These are phyloP conservation scores for Fusarium albosuccineum DNA, from an alignment of 2,329 filamentous ascomycete species.

Conservation along the genomic window DNA sequence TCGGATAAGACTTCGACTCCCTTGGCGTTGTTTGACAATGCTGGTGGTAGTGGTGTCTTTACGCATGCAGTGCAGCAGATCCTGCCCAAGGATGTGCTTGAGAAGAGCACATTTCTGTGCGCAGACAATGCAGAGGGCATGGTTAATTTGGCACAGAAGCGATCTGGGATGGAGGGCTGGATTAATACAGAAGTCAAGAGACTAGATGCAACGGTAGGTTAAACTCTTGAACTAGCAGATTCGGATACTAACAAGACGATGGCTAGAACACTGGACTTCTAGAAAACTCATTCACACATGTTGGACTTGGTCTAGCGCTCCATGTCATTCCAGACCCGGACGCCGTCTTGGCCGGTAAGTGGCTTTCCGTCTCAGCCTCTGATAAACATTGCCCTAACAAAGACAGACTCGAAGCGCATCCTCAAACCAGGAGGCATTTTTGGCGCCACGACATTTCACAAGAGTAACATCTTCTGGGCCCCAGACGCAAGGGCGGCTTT, in stretches of 20 bases:
- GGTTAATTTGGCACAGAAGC: conserved; percentile 55
- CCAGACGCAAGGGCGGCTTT: conserved; percentile 56
- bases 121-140: conserved; percentile 61
- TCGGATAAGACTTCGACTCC: conserved; percentile 40
- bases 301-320: conserved; percentile 62
- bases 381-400: background rate
- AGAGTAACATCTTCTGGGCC: conserved; percentile 52
- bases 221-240: accelerated
- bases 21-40: conserved; percentile 63
- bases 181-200: conserved; percentile 57
- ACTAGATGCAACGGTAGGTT: conserved; percentile 61
- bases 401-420: conserved; percentile 52
- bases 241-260: background rate
- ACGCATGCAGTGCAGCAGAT: conserved; percentile 58
- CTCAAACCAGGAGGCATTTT: conserved; percentile 57
- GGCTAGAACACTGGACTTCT: conserved; percentile 56
- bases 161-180: conserved; percentile 60
- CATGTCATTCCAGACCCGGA: conserved; percentile 60
- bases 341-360: conserved; percentile 47
- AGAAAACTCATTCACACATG: conserved; percentile 57
- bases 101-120: conserved; percentile 61
- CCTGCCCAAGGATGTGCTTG: conserved; percentile 55
- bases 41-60: conserved; percentile 66
- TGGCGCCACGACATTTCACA: conserved; percentile 54
- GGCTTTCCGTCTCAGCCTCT: background rate